A percentile compares a stretch with the other conserved stretches of the same genome.
Evolutionary conservation across 2,329 filamentous ascomycete genomes (phyloP).

Genomic region (Curvularia sp.): DNA sequence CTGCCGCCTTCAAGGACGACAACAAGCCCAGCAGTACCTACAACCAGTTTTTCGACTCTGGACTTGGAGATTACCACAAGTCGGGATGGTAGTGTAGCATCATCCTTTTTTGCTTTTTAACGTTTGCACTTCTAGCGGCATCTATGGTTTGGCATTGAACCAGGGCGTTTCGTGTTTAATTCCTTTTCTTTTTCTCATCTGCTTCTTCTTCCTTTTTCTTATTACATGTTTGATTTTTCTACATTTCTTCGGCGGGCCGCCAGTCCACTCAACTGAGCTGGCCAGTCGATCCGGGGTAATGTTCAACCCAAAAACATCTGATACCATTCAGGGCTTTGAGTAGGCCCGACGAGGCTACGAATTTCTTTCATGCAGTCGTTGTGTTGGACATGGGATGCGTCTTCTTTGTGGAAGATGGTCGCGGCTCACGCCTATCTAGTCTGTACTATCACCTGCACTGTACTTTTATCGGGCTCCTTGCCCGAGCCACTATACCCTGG

Average conservation of each 20-base stretch:
- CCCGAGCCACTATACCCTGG: slow-evolving; percentile 47
- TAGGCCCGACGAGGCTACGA: slow-evolving; percentile 51
- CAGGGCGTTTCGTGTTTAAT: slow-evolving; percentile 36
- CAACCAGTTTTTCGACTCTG: slow-evolving; percentile 75
- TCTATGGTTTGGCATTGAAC: slow-evolving; percentile 45
- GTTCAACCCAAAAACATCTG: slow-evolving; percentile 43
- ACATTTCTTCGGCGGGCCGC: slow-evolving; percentile 19
- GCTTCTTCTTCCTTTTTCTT: background rate
- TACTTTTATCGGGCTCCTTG: slow-evolving; percentile 48
- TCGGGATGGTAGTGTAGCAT: slow-evolving; percentile 74
- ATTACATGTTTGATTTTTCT: slow-evolving; percentile 22
- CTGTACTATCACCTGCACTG: slow-evolving; percentile 53
- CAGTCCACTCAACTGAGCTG: slow-evolving; percentile 16
- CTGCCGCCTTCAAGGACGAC: slow-evolving; percentile 65
- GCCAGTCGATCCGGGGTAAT: slow-evolving; percentile 40
- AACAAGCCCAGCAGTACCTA: slow-evolving; percentile 74
- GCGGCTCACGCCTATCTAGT: slow-evolving; percentile 51
- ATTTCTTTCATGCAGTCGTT: slow-evolving; percentile 43
- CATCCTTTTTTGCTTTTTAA: slow-evolving; percentile 18
- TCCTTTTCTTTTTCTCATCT: slow-evolving; percentile 22
- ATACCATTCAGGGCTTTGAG: slow-evolving; percentile 45
- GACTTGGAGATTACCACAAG: slow-evolving; percentile 79
- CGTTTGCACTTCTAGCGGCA: slow-evolving; percentile 50
- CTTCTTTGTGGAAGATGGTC: slow-evolving; percentile 43
- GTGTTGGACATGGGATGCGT: slow-evolving; percentile 39